Base-by-base conservation (phyloP, 2,329 filamentous ascomycete species). In the Pseudocercospora fuligena region DNA sequence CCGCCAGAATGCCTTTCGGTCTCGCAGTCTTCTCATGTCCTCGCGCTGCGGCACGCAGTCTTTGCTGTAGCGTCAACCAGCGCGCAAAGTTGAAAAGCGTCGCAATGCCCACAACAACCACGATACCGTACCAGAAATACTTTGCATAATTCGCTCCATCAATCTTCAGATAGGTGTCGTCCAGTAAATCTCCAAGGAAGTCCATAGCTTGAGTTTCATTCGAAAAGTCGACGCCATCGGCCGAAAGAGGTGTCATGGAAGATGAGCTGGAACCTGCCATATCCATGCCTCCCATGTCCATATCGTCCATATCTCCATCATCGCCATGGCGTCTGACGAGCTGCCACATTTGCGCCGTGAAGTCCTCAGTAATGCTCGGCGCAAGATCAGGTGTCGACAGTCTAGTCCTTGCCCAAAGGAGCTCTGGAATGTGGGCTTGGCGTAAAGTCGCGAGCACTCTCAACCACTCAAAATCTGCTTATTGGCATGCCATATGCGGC, bases 41-140 rank as follows among this genome's bases (percentile, higher is more conserved):
- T 62, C 73, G 72, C 19, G 78, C 77, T 19, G 79, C 77, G 16
- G 77, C 76, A 62, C 77, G 70, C 25, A 80, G 66, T 67, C 79
- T 79, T 19, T 49, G 73, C 71, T 76, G 75, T 14, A 76, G 66
- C 11, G 69, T 74, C 23, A 72, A 64, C 43, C 67, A 76, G 68
- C 73, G 64, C 14, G 69, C 62, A 9, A 75, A 66, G 57, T 79
- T 78, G 69, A 75, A 73, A 6, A 79, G 65, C 8, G 74, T 72
- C n/a, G 71, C 73, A 21, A 77, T 66, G 1, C 57, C 77, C 46
- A 81, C 74, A 5, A 80, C 70, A 9, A 75, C 73, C 16, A 76
- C 76, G 25, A 79, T 71, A 2, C 78, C 79, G 61, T 79, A 80
- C 79, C 79, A 81, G 66, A 81, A 80, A 62, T 78, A 73, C 40